These are phyloP conservation scores for Pseudogymnoascus pannorum DNA, from an alignment of 2,329 filamentous ascomycete genomes.

Conservation along the genomic window DNA sequence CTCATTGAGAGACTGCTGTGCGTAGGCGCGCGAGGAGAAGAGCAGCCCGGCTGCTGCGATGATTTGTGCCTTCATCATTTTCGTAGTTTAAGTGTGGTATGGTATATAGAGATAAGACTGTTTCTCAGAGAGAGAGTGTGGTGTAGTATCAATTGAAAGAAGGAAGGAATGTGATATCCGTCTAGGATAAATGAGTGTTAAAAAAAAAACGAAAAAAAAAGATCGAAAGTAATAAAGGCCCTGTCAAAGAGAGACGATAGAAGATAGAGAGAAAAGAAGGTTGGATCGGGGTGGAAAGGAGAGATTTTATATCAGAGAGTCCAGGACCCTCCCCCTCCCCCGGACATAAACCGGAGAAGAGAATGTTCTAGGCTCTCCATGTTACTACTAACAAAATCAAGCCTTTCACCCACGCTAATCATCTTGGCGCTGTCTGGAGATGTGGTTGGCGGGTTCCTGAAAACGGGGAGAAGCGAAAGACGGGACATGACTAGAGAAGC, in stretches of 20 bases:
- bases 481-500: neutral
- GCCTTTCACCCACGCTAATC: neutral
- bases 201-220: neutral
- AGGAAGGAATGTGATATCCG: neutral
- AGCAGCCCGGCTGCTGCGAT: neutral
- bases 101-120: neutral
- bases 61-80: slow-evolving; percentile 1
- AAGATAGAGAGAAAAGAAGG: neutral
- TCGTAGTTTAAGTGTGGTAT: neutral
- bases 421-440: neutral
- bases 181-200: neutral
- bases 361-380: neutral
- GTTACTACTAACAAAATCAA: neutral
- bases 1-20: neutral
- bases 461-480: neutral
- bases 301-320: neutral
- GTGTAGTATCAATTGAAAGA: neutral
- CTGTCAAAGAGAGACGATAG: neutral
- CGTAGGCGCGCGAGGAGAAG: neutral
- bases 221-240: neutral
- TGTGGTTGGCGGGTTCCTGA: neutral
- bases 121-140: neutral
- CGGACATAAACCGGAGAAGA: neutral
- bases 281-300: neutral
- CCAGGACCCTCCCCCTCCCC: neutral